Evolutionary conservation across 495 filamentous ascomycete species (phyloP).

Genomic region (Trichoderma reesei): DNA sequence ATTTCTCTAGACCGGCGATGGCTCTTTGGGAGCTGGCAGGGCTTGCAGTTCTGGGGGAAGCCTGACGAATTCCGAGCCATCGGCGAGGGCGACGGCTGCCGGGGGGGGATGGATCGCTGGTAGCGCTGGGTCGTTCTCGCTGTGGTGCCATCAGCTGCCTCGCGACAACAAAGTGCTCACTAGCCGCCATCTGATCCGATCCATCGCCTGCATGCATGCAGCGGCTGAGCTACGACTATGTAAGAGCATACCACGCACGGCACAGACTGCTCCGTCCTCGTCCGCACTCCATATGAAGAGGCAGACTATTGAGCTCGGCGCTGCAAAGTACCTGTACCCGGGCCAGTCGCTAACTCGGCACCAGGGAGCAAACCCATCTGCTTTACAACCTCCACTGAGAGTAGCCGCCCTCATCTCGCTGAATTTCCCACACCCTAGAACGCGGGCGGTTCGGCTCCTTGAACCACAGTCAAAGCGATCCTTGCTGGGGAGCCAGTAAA

Average conservation of each 20-base stretch:
- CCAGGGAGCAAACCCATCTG: not conserved
- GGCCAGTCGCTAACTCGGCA: not conserved
- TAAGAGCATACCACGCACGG: too few relatives aligned
- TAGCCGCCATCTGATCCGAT: not conserved
- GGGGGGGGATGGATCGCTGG: not conserved
- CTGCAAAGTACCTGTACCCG: not conserved
- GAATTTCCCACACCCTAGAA: constrained; percentile 6
- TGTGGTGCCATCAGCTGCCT: not conserved
- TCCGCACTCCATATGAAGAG: too few relatives aligned
- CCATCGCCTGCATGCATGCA: not conserved
- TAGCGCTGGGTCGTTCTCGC: not conserved
- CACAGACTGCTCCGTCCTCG: too few relatives aligned
- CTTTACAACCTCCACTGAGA: not conserved
- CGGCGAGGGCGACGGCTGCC: constrained; percentile 1
- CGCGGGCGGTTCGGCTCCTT: constrained; percentile 3
- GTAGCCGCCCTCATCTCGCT: constrained; percentile 9
- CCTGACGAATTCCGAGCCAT: not conserved
- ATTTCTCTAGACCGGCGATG: too few relatives aligned
- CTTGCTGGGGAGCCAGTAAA: not conserved
- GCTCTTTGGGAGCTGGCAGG: too few relatives aligned
- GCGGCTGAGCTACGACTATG: not conserved
- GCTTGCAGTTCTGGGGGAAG: not conserved
- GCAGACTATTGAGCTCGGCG: not conserved
- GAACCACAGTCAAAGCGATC: constrained; percentile 3
- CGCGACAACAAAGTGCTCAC: not conserved